Evolutionary conservation across 2,329 filamentous ascomycete genomes (phyloP).

Genomic region (Corinectria fuckeliana): DNA sequence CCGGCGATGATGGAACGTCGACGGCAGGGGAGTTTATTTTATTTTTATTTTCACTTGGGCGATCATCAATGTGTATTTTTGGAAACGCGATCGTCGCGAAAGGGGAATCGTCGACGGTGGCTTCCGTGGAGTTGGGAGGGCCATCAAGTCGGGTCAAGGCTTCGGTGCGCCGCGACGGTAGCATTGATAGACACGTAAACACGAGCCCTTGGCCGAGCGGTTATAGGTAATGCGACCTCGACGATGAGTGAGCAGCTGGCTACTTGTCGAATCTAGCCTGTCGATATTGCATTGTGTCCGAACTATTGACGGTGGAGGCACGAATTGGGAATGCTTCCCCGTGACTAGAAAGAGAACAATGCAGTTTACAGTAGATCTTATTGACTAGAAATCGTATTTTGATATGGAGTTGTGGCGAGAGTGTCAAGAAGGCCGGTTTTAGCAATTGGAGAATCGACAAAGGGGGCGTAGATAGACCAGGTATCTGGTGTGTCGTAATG

Average conservation of each 20-base stretch:
- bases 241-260: not conserved
- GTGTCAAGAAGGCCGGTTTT: not conserved
- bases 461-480: not conserved
- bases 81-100: constrained; percentile 9
- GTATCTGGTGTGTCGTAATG: not conserved
- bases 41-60: no score
- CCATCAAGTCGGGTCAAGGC: constrained; percentile 1
- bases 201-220: not conserved
- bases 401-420: not conserved
- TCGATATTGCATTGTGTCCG: not conserved
- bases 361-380: not conserved
- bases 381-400: not conserved
- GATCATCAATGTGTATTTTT: constrained; percentile 10
- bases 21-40: constrained; percentile 7
- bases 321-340: not conserved
- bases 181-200: constrained; percentile 13
- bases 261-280: constrained; percentile 3
- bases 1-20: constrained; percentile 5
- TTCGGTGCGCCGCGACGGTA: not conserved
- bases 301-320: not conserved
- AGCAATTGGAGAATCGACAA: not conserved
- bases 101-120: not conserved
- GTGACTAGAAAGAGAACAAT: not conserved
- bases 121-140: constrained; percentile 5
- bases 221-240: constrained; percentile 13